phyloP scores from a whole-genome alignment of 306 rosid genomes.

The Acacia melanoxylon region DNA sequence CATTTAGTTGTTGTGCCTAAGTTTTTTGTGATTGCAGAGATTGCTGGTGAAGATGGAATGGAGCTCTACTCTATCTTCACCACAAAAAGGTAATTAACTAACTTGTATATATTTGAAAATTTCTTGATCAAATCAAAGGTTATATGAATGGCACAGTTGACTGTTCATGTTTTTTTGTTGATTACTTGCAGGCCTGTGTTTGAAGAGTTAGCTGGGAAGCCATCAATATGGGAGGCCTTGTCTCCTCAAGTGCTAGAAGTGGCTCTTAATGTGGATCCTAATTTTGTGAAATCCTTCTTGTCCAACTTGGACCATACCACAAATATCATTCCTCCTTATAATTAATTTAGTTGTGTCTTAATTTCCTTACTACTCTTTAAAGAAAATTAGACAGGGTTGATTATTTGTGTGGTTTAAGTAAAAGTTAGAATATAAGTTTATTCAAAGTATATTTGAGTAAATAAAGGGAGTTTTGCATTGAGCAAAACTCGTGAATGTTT shows the following conservation, averaged over 20 bases:
- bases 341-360: neutral
- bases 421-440: too few relatives aligned
- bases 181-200: slow-evolving; percentile 38
- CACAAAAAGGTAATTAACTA: neutral
- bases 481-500: too few relatives aligned
- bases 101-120: too few relatives aligned
- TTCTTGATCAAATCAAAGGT: too few relatives aligned
- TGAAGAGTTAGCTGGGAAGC: slow-evolving; percentile 35
- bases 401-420: too few relatives aligned
- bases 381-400: neutral
- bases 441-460: neutral
- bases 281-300: slow-evolving; percentile 30
- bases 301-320: slow-evolving; percentile 25
- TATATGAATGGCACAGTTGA: neutral
- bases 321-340: neutral
- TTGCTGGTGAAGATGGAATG: slow-evolving; percentile 42
- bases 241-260: slow-evolving; percentile 38
- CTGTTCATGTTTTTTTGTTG: neutral
- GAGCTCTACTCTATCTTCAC: slow-evolving; percentile 42
- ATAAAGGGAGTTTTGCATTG: too few relatives aligned
- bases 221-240: slow-evolving; percentile 41
- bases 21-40: slow-evolving; percentile 32
- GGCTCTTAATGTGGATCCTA: slow-evolving; percentile 33
- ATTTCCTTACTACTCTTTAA: too few relatives aligned
- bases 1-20: slow-evolving; percentile 46